Base-by-base conservation (phyloP, 495 filamentous ascomycete species). In the Podospora conica region DNA sequence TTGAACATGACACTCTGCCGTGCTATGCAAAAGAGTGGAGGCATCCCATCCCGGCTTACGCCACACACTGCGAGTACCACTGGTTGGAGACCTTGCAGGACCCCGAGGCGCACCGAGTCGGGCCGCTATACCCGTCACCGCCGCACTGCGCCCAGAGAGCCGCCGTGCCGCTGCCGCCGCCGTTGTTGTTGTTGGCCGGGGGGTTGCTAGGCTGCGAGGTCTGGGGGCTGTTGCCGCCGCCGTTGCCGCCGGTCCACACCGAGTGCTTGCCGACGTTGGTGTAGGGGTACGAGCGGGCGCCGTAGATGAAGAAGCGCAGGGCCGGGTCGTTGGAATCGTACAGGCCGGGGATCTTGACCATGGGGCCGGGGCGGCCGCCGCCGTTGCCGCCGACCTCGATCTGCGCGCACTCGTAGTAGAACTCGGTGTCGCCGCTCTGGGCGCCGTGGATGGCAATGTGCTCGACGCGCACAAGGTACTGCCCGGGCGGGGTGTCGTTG, bases 391-490 rank as follows among this genome's bases (percentile, higher is more conserved):
- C 76, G 40, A 85, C 79, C 61, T 78, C 82, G 68, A 86, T 66
- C 66, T 86, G 84, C 9, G 78, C 82, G 62, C 84, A 86, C 28
- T 77, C 74, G 69, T 79, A 71, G 68, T 83, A 80, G 68, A 81
- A 73, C 65, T 82, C 74, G n/a, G 79, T 70, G 29, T 72, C 73
- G 12, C 72, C 72, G 67, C 65, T 67, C 66, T 65, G 65, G 64
- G 66, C 68, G 59, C 70, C 73, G 68, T 83, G 81, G 61, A 83
- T 68, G 27, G 74, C 83, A 58, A 85, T 80, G 63, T 83, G 81
- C 65, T 85, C 83, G 27, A 76, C 76, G 12, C 83, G 77, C 58
- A 84, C 68, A 31, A 85, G 78, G 69, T 85, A 86, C 61, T 84
- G 78, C 40, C 83, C 83, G 9, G 70, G 70, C 18, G 79, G 31